These are phyloP conservation scores for Phanerochaete carnosa DNA, from an alignment of 768 basidiomycete species.

Conservation along the genomic window DNA sequence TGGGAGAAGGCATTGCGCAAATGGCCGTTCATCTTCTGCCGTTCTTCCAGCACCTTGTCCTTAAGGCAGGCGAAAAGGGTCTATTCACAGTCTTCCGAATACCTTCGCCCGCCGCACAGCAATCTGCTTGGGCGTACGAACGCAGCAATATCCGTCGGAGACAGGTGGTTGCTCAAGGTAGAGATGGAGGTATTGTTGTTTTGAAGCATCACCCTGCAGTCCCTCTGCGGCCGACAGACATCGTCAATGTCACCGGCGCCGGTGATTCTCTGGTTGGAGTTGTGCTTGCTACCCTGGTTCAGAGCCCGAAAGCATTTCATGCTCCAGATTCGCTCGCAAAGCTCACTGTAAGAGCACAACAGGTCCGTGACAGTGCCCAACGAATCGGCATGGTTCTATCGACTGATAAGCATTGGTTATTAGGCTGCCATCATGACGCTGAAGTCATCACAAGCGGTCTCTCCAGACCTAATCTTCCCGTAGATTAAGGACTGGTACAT, in stretches of 20 bases:
- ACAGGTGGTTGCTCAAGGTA: conserved; percentile 49
- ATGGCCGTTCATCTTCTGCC: conserved; percentile 83
- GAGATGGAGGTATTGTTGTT: conserved; percentile 45
- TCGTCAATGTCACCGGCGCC: conserved; percentile 83
- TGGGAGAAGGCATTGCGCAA: conserved; percentile 69
- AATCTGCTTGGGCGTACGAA: conserved; percentile 50
- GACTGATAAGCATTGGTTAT: too few relatives aligned
- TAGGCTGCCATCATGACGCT: conserved; percentile 22
- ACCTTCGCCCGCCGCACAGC: conserved; percentile 33
- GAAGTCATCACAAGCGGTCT: conserved; percentile 22
- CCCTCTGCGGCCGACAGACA: conserved; percentile 26
- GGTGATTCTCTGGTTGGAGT: conserved; percentile 90
- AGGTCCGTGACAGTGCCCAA: conserved; percentile 30
- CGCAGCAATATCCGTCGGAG: conserved; percentile 45
- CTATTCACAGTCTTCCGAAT: conserved; percentile 62
- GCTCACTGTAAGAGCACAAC: conserved; percentile 55
- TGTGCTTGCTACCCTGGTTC: conserved; percentile 60
- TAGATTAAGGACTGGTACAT: too few relatives aligned
- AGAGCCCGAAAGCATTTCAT: conserved; percentile 41
- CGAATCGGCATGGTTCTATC: neutral
- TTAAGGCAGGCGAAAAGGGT: conserved; percentile 80
- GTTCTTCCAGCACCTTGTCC: conserved; percentile 76
- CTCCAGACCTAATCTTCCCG: conserved; percentile 19
- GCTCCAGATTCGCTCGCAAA: conserved; percentile 40
- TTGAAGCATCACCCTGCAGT: conserved; percentile 74